Base-by-base conservation (phyloP, 495 filamentous ascomycete species). In the Aspergillus leporis region DNA sequence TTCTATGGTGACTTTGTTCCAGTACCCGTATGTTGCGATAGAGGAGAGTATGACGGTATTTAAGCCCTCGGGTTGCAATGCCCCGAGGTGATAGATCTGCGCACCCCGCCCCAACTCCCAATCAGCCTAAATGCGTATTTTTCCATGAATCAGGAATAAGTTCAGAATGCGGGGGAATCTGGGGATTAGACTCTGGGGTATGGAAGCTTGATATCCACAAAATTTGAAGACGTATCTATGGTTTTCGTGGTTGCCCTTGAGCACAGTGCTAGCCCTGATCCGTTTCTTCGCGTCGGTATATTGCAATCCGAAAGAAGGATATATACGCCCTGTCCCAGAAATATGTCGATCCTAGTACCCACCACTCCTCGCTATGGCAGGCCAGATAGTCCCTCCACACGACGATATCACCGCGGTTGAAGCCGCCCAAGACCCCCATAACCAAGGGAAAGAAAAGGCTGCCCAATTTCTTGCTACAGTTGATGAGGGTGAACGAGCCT, bases 391-490 rank as follows among this genome's bases (percentile, higher is more conserved):
- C 36, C 32, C 58, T 36, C 23, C 50, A 13, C 56, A 46, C 2
- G 56, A 59, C 31, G 40, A 50, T 25, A 59, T 59, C 49, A 53
- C 56, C 10, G 49, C 48, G 10, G 55, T 43, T 8, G 50, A 52
- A 36, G 18, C 2, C 23, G 10, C 50, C 13, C 16, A 36, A 52
- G 23, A 22, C 30, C 18, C 21, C 18, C 8, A 16, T 30, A 23
- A 45, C 28, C 43, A 19, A 36, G 21, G 19, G 1, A 52, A 55
- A 18, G 53, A 55, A 12, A 55, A 59, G 25, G 66, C 61, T 10
- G 59, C 50, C 51, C 62, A 55, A 31, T 67, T 62, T 50, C 56
- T 70, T 58, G 38, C 66, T 45, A 36, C 66, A 0, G 43, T 53
- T 36, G 51, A 52, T 5, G 61, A 32, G 21, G 57, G 63, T 14